Evolutionary conservation across 768 basidiomycete genomes (phyloP).

Genomic region (Suillus weaverae): DNA sequence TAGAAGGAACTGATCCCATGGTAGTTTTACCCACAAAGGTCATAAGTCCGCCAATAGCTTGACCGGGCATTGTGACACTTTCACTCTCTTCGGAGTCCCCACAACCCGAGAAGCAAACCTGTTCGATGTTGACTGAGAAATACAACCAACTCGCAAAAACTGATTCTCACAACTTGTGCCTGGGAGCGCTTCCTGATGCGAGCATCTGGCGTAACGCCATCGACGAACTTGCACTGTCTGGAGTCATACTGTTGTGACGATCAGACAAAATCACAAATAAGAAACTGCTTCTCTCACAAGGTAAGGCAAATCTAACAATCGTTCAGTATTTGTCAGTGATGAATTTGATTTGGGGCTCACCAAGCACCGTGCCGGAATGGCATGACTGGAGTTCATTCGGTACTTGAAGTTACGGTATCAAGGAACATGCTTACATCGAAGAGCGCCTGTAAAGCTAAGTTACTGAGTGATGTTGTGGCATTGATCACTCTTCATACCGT

Average conservation of each 20-base stretch:
- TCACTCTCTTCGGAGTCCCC: slow-evolving; percentile 1
- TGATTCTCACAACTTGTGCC: not conserved
- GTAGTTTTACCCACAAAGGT: not conserved
- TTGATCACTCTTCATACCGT: not conserved
- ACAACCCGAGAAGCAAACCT: slow-evolving; percentile 5
- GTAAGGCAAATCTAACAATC: slow-evolving; percentile 1
- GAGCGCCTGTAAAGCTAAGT: not conserved
- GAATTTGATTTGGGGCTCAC: not conserved
- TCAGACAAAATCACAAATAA: not conserved
- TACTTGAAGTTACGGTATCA: not conserved
- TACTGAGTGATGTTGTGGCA: not conserved
- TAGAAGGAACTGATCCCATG: not conserved
- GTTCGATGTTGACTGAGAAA: not conserved
- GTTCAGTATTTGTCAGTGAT: not conserved
- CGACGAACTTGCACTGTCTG: not conserved
- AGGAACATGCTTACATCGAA: not conserved
- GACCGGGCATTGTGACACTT: not conserved
- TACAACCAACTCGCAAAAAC: not conserved
- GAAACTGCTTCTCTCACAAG: not conserved
- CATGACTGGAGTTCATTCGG: not conserved
- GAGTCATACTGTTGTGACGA: not conserved
- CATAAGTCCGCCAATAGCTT: not conserved
- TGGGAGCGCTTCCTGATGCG: not conserved
- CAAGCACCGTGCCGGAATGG: slow-evolving; percentile 4
- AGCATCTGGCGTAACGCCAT: not conserved